A percentile compares a stretch with the other conserved stretches of the same genome.
Conservation (phyloP, 164 flowering plant species). For the Macadamia tetraphylla region DNA sequence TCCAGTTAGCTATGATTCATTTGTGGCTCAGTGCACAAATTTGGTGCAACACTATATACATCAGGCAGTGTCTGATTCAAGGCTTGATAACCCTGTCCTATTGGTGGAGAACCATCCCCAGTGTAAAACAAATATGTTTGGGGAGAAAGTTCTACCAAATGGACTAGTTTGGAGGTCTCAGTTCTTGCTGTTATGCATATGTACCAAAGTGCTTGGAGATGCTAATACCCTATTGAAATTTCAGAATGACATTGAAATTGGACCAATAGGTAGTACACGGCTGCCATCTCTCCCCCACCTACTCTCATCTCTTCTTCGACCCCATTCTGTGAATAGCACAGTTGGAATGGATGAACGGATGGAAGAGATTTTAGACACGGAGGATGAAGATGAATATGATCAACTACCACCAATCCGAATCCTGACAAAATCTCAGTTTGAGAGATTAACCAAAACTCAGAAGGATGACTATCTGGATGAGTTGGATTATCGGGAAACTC, state of each 20-base stretch:
- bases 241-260: slow-evolving; percentile 50
- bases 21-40: slow-evolving; percentile 53
- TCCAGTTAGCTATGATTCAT: slow-evolving; percentile 65
- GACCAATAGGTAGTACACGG: slow-evolving; percentile 36
- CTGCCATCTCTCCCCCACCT: slow-evolving; percentile 89
- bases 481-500: slow-evolving; percentile 85
- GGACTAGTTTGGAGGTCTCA: slow-evolving; percentile 82
- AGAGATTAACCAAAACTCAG: slow-evolving; percentile 49
- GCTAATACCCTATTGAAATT: slow-evolving; percentile 60
- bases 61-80: slow-evolving; percentile 65
- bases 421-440: slow-evolving; percentile 65
- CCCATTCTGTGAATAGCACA: slow-evolving; percentile 28
- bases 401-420: slow-evolving; percentile 82
- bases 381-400: slow-evolving; percentile 82
- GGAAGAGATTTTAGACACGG: slow-evolving; percentile 40
- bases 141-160: slow-evolving; percentile 81
- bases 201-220: slow-evolving; percentile 80
- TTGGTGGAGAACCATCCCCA: slow-evolving; percentile 84
- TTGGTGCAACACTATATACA: slow-evolving; percentile 64
- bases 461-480: slow-evolving; percentile 85
- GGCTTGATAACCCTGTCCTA: slow-evolving; percentile 72
- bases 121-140: slow-evolving; percentile 52
- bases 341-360: slow-evolving; percentile 34
- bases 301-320: slow-evolving; percentile 72
- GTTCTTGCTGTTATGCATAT: slow-evolving; percentile 61